These are phyloP conservation scores for Rutstroemia sydowiana DNA, from an alignment of 2,329 filamentous ascomycete genomes.

Conservation along the genomic window DNA sequence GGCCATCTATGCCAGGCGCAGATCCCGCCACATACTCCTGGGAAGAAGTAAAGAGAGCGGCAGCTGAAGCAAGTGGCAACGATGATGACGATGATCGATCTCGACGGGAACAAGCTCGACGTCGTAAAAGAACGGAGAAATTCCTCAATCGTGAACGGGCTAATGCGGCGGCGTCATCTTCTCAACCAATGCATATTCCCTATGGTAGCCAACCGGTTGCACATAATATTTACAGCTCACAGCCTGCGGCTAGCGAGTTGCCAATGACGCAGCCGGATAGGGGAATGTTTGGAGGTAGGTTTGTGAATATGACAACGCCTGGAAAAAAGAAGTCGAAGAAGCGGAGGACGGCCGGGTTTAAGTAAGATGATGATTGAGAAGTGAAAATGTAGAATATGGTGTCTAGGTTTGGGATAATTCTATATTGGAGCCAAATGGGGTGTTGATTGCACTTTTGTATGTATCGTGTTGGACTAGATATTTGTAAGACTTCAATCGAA, in stretches of 20 bases:
- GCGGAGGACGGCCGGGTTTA: slow-evolving; percentile 26
- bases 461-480: too few relatives aligned
- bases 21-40: slow-evolving; percentile 31
- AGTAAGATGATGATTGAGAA: background rate
- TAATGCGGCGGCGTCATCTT: slow-evolving; percentile 32
- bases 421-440: too few relatives aligned
- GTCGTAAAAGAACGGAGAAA: slow-evolving; percentile 26
- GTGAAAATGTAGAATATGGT: background rate
- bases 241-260: slow-evolving; percentile 23
- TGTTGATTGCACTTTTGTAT: too few relatives aligned
- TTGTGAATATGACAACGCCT: slow-evolving; percentile 29
- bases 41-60: slow-evolving; percentile 17
- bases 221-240: slow-evolving; percentile 23
- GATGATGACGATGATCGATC: slow-evolving; percentile 18
- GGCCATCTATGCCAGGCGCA: slow-evolving; percentile 30
- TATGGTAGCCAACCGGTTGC: slow-evolving; percentile 25
- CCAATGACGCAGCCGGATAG: slow-evolving; percentile 40
- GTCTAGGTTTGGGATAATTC: too few relatives aligned
- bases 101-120: slow-evolving; percentile 23
- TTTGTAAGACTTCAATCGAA: too few relatives aligned
- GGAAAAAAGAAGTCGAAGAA: slow-evolving; percentile 39
- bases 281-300: slow-evolving; percentile 40
- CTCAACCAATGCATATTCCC: slow-evolving; percentile 34
- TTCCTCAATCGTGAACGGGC: slow-evolving; percentile 23
- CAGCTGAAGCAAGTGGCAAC: slow-evolving; percentile 13